These are phyloP conservation scores for Blumeria graminis DNA, from an alignment of 2,329 filamentous ascomycete species.

Conservation along the genomic window DNA sequence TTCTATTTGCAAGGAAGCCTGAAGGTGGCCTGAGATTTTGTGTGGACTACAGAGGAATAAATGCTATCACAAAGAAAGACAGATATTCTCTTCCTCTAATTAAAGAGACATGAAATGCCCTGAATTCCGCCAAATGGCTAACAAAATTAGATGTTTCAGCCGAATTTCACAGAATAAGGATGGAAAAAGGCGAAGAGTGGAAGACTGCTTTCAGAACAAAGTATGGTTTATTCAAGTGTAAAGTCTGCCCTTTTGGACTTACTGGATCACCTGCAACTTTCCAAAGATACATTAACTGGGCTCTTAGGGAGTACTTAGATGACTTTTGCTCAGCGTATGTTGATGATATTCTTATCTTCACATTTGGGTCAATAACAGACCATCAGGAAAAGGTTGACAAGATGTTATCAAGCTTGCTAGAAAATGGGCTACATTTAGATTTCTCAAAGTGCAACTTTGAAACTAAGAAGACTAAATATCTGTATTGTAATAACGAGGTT, in stretches of 20 bases:
- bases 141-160: background rate
- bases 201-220: background rate
- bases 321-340: too few relatives aligned
- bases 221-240: background rate
- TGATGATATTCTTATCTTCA: too few relatives aligned
- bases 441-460: background rate
- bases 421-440: background rate
- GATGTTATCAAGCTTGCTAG: too few relatives aligned
- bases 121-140: background rate
- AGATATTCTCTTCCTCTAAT: background rate
- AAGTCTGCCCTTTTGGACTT: conserved; percentile 2
- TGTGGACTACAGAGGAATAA: background rate
- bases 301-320: too few relatives aligned
- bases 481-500: too few relatives aligned
- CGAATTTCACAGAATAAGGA: background rate
- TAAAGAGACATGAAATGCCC: background rate
- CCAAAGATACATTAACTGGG: conserved; percentile 1
- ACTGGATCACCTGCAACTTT: background rate
- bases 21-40: background rate
- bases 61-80: background rate
- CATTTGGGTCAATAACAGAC: too few relatives aligned
- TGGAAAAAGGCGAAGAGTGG: background rate
- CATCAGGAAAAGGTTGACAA: too few relatives aligned
- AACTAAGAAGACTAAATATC: background rate
- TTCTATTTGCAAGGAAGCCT: background rate